Percentiles rank a stretch among this genome's conserved stretches.
Conservation (phyloP, 2,329 filamentous ascomycete species). For the Coniochaeta sp. region DNA sequence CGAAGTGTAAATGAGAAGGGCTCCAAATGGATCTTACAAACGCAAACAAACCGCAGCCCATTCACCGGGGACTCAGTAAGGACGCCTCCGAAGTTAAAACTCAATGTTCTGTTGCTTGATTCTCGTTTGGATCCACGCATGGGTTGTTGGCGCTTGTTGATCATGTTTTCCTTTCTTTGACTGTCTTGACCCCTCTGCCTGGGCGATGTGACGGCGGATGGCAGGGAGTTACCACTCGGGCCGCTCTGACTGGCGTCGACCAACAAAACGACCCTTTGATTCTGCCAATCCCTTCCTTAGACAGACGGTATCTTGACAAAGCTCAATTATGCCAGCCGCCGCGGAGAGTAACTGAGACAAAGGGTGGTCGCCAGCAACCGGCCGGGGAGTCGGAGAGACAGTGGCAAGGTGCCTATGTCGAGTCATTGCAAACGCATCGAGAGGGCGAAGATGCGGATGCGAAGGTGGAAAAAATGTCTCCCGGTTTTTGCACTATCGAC, state of each 20-base stretch:
- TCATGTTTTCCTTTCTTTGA: not conserved
- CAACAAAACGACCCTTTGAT: not conserved
- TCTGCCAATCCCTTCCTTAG: not conserved
- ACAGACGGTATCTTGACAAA: not conserved
- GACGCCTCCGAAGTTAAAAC: not conserved
- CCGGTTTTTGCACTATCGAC: not conserved
- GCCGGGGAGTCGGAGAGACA: not conserved
- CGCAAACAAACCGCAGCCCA: not conserved
- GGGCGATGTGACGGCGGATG: not conserved
- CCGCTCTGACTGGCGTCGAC: not conserved
- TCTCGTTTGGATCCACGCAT: not conserved
- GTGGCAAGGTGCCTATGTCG: not conserved
- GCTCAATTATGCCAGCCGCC: not conserved
- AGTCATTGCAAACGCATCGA: not conserved
- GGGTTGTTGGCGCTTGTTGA: too few species aligned
- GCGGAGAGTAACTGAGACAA: not conserved
- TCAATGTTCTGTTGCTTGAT: not conserved
- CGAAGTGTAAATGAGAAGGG: conserved; percentile 1
- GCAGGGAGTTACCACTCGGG: not conserved
- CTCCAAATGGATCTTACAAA: not conserved
- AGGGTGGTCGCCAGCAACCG: not conserved
- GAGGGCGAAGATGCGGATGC: not conserved
- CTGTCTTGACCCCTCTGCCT: not conserved
- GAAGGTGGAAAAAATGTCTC: not conserved
- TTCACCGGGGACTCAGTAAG: not conserved